A percentile compares a stretch with the other conserved stretches of the same genome.
Evolutionary conservation across 208 protist species (phyloP).

Genomic region (Leishmania tarentolae): DNA sequence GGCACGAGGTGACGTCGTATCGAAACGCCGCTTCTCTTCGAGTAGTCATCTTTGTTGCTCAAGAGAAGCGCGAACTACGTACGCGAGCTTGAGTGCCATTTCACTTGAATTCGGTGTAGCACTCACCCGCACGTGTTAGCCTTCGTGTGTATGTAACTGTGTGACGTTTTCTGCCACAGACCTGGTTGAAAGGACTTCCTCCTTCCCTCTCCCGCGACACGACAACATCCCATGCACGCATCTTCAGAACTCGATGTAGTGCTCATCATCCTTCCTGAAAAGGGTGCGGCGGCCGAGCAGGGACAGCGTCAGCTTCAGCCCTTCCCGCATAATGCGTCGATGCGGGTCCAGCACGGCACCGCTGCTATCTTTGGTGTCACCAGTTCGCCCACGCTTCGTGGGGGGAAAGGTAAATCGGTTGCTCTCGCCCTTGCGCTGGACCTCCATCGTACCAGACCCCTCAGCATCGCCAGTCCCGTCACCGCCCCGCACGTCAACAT

Average conservation of each 20-base stretch:
- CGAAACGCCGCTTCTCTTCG: neutral
- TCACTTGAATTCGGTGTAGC: neutral
- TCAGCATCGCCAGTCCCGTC: conserved; percentile 3
- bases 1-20: neutral
- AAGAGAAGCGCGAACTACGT: neutral
- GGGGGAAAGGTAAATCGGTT: neutral
- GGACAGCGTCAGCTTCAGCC: conserved; percentile 54
- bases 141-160: neutral
- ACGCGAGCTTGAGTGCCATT: neutral
- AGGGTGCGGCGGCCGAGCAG: conserved; percentile 70
- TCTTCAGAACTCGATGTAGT: conserved; percentile 74
- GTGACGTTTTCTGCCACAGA: neutral
- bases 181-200: neutral
- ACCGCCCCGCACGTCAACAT: conserved; percentile 52
- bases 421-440: conserved; percentile 1
- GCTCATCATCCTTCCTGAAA: conserved; percentile 54
- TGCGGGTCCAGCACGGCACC: conserved; percentile 34
- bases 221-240: neutral
- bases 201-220: neutral
- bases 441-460: neutral
- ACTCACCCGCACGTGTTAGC: neutral
- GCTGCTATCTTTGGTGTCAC: neutral
- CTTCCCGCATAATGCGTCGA: conserved; percentile 50
- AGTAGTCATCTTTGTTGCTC: neutral
- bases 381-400: conserved; percentile 14